Evolutionary conservation across 1,284 basidiomycete species (phyloP), one percentile per base, ranked within the genome.

Genomic region (Puccinia horiana): DNA sequence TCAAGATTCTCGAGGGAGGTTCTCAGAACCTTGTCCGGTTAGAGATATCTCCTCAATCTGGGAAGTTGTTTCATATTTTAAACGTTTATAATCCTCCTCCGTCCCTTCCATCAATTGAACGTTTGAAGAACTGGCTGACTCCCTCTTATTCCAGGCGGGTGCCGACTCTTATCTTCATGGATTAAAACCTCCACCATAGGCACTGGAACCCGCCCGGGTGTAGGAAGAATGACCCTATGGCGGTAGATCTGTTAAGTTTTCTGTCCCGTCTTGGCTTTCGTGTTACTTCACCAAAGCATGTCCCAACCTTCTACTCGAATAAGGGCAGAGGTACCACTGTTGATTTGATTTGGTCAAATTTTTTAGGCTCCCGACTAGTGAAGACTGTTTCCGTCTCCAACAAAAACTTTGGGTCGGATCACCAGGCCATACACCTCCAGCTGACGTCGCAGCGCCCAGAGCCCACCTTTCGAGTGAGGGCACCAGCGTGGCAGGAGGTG

Each of bases 341-440:
- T n/a, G 73, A 75, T 32, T 32, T 75, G 26, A 76, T 63, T 18
- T 76, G 74, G 74, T 4, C 56, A 6, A 76, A 61, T 32, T 69
- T 69, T 20, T n/a, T 37, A 44, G 67, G 11, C 6, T 69, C 67
- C 40, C 8, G 42, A 26, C 23, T 69, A 3, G 40, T 69, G 5
- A 2, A 8, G 4, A 6, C 6, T 3, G 12, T 26, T 4, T 11
- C 32, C 8, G 67, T 69, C 23, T 44, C 40, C 8, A 18, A 3
- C 14, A 9, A 69, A 11, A 69, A 69, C 67, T 44, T 42, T 69
- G 67, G 32, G 16, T 69, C 67, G 6, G 40, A 69, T 44, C 67
- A 69, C 32, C 67, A 69, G 23, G 67, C 67, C 12, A 37, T 69
- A 2, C 6, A 44, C 3, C 5, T 37, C 12, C 20, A 37, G 11